These are phyloP conservation scores for Leishmania guyanensis DNA, from an alignment of 208 protist genomes.

Conservation along the genomic window DNA sequence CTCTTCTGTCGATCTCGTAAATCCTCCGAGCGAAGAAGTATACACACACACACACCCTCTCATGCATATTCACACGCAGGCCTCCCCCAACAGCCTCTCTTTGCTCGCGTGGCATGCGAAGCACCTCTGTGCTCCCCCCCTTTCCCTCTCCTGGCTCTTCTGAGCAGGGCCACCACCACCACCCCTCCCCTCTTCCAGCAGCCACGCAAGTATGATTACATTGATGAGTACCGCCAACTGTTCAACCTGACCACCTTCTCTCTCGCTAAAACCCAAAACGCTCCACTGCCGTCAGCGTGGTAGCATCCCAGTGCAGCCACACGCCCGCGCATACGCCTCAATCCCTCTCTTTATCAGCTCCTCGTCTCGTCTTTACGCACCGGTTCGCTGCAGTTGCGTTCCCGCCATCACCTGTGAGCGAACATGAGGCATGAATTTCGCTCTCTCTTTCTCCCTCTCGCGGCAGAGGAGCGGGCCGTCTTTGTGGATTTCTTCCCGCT, in stretches of 20 bases:
- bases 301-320: neutral
- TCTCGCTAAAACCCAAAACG: too few species aligned
- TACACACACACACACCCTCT: neutral
- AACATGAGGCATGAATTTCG: conserved; percentile 20
- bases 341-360: neutral
- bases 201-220: neutral
- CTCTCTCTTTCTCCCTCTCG: conserved; percentile 36
- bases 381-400: neutral
- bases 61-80: neutral
- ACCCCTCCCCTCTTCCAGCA: neutral
- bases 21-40: neutral
- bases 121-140: neutral
- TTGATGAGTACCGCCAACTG: neutral
- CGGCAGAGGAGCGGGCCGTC: conserved; percentile 32
- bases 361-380: neutral
- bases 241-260: neutral
- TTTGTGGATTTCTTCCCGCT: conserved; percentile 30
- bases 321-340: neutral
- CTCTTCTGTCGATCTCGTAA: neutral
- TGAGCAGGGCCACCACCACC: neutral
- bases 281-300: neutral
- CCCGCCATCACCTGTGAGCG: neutral
- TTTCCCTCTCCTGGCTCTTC: neutral
- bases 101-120: neutral
- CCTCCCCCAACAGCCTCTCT: neutral